Percentiles rank a stretch among this genome's conserved stretches.
Evolutionary conservation across 2,329 filamentous ascomycete genomes (phyloP).

Genomic region (Sphaerostilbella broomeana): DNA sequence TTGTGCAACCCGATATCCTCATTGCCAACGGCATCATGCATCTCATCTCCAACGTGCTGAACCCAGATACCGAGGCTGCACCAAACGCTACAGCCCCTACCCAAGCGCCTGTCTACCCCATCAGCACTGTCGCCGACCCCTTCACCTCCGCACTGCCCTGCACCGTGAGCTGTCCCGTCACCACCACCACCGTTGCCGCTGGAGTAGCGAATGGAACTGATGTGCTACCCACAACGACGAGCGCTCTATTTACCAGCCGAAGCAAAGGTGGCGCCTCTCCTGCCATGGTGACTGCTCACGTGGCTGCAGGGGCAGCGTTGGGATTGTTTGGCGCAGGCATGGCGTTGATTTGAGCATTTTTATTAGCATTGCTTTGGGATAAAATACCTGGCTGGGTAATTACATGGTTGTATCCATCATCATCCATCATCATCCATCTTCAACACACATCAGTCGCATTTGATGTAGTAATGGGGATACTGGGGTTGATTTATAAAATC

Average conservation of each 20-base stretch:
- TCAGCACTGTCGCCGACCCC: conserved; percentile 38
- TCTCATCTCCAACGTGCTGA: conserved; percentile 48
- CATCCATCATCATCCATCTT: no score
- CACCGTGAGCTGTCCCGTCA: conserved; percentile 32
- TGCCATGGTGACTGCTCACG: conserved; percentile 7
- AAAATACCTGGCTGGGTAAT: no score
- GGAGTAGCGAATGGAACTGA: conserved; percentile 8
- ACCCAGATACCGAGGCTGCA: conserved; percentile 31
- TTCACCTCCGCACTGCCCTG: conserved; percentile 40
- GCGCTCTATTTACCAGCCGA: conserved; percentile 13
- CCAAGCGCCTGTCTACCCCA: conserved; percentile 47
- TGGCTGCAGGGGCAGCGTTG: conserved; percentile 4
- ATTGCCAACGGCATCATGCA: conserved; percentile 53
- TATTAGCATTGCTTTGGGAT: no score
- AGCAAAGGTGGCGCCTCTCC: conserved; percentile 1
- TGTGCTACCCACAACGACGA: conserved; percentile 17
- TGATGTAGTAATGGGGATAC: no score
- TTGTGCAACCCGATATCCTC: conserved; percentile 47
- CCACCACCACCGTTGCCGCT: conserved; percentile 19
- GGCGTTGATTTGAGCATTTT: no score
- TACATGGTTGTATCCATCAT: no score
- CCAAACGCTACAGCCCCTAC: conserved; percentile 34
- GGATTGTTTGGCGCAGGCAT: conserved; percentile 6
- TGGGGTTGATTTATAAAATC: no score
- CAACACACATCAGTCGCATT: no score